Evolutionary conservation across 192 early-diverging fungal species (phyloP).

Genomic region (Linnemannia elongata): DNA sequence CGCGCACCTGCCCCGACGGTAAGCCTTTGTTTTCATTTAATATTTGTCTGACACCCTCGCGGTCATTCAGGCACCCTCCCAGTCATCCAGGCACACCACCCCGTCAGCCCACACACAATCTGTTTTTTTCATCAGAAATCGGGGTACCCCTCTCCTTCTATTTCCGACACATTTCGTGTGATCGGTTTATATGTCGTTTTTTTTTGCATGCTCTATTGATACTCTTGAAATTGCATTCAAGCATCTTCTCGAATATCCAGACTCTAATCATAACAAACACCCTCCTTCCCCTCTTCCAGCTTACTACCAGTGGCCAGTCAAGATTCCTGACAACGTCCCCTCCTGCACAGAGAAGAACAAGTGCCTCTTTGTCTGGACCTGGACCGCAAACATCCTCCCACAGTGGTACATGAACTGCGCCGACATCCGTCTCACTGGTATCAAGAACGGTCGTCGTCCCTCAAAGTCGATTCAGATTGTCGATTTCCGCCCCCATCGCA

Average conservation of each 20-base stretch:
- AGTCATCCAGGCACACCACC: no score
- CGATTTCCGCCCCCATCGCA: slow-evolving; percentile 24
- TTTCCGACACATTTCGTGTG: no score
- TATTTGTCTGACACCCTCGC: not conserved
- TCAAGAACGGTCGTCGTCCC: slow-evolving; percentile 20
- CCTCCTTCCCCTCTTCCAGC: not conserved
- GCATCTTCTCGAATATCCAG: not conserved
- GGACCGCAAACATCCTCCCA: slow-evolving; percentile 79
- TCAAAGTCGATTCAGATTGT: slow-evolving; percentile 32
- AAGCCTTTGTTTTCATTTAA: not conserved
- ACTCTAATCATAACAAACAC: not conserved
- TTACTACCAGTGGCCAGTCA: slow-evolving; percentile 57
- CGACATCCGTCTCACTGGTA: slow-evolving; percentile 71
- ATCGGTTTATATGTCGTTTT: no score
- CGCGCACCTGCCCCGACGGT: slow-evolving; percentile 56
- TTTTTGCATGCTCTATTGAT: no score
- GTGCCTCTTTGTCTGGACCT: slow-evolving; percentile 65
- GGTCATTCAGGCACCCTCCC: no score
- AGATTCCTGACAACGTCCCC: slow-evolving; percentile 55
- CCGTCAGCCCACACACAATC: no score
- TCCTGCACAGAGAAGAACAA: slow-evolving; percentile 47
- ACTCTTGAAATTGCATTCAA: no score
- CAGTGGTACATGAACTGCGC: slow-evolving; percentile 86
- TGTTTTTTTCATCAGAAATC: no score
- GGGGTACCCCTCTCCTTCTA: no score